Percentiles rank a stretch among this genome's conserved stretches.
Evolutionary conservation across 1,139 yeast genomes (phyloP).

Genomic region (Petasospora fabianii): DNA sequence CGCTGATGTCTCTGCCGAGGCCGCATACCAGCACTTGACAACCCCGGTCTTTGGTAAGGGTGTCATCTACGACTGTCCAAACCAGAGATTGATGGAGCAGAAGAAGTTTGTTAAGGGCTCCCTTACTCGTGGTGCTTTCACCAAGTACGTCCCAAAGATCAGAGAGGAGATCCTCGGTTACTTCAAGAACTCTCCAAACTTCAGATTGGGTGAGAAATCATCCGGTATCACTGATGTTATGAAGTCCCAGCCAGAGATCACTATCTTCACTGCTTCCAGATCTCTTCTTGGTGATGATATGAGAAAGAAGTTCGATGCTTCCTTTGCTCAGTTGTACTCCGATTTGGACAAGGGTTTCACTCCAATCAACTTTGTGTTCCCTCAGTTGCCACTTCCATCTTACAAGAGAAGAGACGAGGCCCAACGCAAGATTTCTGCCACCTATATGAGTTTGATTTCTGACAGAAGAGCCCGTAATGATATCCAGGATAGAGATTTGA

Average conservation of each 20-base stretch:
- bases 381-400: conserved; percentile 84
- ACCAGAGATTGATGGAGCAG: conserved; percentile 92
- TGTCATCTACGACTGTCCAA: conserved; percentile 95
- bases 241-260: conserved; percentile 89
- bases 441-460: conserved; percentile 75
- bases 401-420: conserved; percentile 86
- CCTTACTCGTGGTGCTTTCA: conserved; percentile 80
- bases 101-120: conserved; percentile 94
- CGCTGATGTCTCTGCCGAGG: conserved; percentile 92
- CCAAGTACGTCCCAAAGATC: conserved; percentile 82
- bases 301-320: conserved; percentile 76
- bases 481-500: conserved; percentile 80
- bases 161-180: conserved; percentile 71
- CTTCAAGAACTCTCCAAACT: conserved; percentile 46
- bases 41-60: conserved; percentile 98
- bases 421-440: conserved; percentile 70
- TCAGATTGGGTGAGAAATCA: conserved; percentile 34
- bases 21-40: conserved; percentile 89
- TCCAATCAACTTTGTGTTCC: conserved; percentile 93
- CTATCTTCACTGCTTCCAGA: conserved; percentile 94
- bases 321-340: conserved; percentile 80
- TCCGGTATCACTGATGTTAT: conserved; percentile 66
- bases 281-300: conserved; percentile 87
- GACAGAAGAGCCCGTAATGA: conserved; percentile 73
- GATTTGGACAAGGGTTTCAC: conserved; percentile 97